phyloP scores from a whole-genome alignment of 805 yeast species.

The Priceomyces medius region DNA sequence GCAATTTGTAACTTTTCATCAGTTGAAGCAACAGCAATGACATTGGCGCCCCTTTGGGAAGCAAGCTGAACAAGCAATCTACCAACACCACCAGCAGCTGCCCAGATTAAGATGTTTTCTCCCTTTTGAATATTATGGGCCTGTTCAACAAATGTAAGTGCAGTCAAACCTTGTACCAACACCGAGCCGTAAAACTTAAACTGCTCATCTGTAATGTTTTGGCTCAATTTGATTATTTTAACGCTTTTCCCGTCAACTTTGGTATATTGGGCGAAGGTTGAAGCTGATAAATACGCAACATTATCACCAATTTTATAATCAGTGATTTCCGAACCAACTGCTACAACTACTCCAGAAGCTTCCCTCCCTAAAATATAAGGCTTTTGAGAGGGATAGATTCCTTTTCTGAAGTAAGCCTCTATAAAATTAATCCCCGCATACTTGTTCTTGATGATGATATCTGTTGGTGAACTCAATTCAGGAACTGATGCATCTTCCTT shows the following conservation, averaged over 20 bases:
- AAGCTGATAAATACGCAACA: conserved; percentile 53
- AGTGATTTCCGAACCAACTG: conserved; percentile 58
- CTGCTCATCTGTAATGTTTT: conserved; percentile 45
- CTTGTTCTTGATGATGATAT: conserved; percentile 68
- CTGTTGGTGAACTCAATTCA: conserved; percentile 44
- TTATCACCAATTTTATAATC: conserved; percentile 65
- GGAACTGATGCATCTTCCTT: conserved; percentile 58
- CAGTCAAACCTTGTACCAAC: conserved; percentile 75
- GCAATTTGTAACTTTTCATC: conserved; percentile 69
- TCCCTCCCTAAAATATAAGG: conserved; percentile 76
- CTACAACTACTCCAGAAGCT: conserved; percentile 68
- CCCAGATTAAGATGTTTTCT: conserved; percentile 76
- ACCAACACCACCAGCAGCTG: conserved; percentile 97
- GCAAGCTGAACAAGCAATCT: conserved; percentile 65
- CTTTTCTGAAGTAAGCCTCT: conserved; percentile 79
- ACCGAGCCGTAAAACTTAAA: conserved; percentile 59
- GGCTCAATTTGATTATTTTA: conserved; percentile 49
- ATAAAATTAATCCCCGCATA: conserved; percentile 82
- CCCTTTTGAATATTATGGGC: conserved; percentile 66
- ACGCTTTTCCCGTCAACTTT: conserved; percentile 38
- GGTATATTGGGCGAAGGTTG: conserved; percentile 74
- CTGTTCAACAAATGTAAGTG: conserved; percentile 65
- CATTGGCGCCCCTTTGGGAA: conserved; percentile 65
- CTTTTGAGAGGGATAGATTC: conserved; percentile 58
- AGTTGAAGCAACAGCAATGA: conserved; percentile 82